Evolutionary conservation across 2,329 filamentous ascomycete genomes (phyloP).

Genomic region (Hymenoscyphus linearis): DNA sequence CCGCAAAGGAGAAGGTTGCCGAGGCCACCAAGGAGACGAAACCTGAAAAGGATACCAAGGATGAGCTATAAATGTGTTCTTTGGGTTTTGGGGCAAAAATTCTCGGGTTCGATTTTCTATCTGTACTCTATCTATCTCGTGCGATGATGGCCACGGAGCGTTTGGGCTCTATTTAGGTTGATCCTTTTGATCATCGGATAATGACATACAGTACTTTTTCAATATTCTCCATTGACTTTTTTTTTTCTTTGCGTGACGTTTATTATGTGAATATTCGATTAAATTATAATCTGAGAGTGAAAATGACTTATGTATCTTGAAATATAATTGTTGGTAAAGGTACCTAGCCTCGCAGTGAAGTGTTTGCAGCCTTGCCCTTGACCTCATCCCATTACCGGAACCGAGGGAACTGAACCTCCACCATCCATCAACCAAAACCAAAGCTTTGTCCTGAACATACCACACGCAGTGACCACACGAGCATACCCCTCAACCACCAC

Average conservation of each 20-base stretch:
- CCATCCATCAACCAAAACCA: background rate
- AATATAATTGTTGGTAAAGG: no score
- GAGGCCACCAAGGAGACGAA: constrained; percentile 43
- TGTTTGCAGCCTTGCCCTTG: no score
- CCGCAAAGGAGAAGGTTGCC: constrained; percentile 41
- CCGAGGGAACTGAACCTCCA: background rate
- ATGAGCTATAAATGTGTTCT: background rate
- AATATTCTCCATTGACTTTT: background rate
- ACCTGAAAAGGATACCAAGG: constrained; percentile 56
- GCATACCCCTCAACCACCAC: background rate
- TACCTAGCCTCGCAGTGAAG: no score
- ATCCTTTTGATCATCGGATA: constrained; percentile 11
- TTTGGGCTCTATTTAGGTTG: constrained; percentile 9
- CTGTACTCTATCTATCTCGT: constrained; percentile 24
- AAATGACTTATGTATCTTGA: no score
- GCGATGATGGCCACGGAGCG: constrained; percentile 7
- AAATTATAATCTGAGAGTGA: no score
- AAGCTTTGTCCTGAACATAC: background rate
- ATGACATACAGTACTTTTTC: constrained; percentile 7
- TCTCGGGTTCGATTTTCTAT: constrained; percentile 14
- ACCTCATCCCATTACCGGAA: background rate
- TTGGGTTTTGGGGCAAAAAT: constrained; percentile 6
- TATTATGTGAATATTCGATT: no score
- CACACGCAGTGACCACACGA: background rate
- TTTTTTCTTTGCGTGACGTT: background rate